Evolutionary conservation across 2,329 filamentous ascomycete genomes (phyloP), one percentile per base, ranked within the genome.

Genomic region (Penicillium sp.): DNA sequence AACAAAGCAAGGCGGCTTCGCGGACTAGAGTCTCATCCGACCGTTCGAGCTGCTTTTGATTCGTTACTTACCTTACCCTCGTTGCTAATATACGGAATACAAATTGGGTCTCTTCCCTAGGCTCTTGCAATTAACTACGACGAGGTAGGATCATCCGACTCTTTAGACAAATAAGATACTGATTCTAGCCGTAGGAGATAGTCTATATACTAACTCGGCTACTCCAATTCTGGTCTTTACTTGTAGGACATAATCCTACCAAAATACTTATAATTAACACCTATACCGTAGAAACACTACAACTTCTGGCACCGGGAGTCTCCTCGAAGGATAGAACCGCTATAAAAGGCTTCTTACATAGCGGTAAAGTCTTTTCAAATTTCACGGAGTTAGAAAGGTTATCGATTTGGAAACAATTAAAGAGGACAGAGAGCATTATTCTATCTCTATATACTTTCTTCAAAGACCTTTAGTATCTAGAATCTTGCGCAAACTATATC

Each of bases 371-470:
- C 29, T 31, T 31, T n/a, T n/a, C 29, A n/a, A 31, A 6, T 4
- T 31, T 31, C 29, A 31, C 29, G 2, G 3, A 12, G 2, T 12
- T 12, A 4, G 29, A 31, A n/a, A 9, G 29, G 9, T 12, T 12
- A 1, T 31, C 29, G 10, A 31, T 31, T n/a, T 31, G 29, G 29
- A 31, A n/a, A 12, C 9, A 12, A 31, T 13, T 31, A 12, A 31
- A 31, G 29, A 31, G 6, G 5, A 31, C 29, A 3, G 10, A 28
- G 4, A 9, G 27, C 27, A 31, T 13, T 5, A 48, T 60, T 40
- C 57, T 41, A 12, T 62, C 50, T 33, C 39, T 61, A n/a, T 55
- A 59, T 20, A 57, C 47, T 7, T 59, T 62, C 46, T 61, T 59
- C 28, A 42, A 59, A 47, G 58, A 60, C 39, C 54, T 59, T 38